Base-by-base conservation (phyloP, 169 alveolate genomes). In the Plasmodium yoelii region DNA sequence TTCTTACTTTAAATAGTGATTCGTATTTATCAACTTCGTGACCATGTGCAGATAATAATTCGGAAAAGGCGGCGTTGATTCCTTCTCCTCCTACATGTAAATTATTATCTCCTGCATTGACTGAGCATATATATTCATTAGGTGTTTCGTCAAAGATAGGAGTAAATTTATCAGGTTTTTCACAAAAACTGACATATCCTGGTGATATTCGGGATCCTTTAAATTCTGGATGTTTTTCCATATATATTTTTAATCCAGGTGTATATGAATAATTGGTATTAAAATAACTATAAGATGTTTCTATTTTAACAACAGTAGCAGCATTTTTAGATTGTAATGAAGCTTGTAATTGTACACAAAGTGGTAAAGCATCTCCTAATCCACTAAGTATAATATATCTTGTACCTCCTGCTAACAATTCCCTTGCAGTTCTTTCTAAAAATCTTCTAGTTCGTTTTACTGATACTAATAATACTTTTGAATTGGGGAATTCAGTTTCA, bases 131-230 rank as follows among this genome's bases (percentile, higher is more conserved):
- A 80, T 87, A 68, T 49, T 87, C 95, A 28, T 61, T 47, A 0
- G 95, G 93, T 13, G 84, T 77, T 22, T 70, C 80, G 19, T 90
- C 91, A 69, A 60, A 93, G 19, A 90, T 53, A 87, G 92, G 90
- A 22, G 91, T 73, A 18, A 88, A 24, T 1, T 73, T 75, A 49
- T 70, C 87, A 12, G 88, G 34, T 44, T 75, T 75, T 0, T 75
- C 88, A 53, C 87, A 88, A 72, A 91, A 92, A n/a, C 92, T 73
- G 24, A 93, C 94, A 68, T 91, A 87, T 15, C 95, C 96, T 49
- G 96, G 96, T 28, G 96, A 92, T 49, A 94, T 94, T 39, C 96
- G 47, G 7, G 96, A 94, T 24, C 96, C 96, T 87, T 93, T 94
- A 88, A 94, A 94, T 12, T 92, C 95, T 18, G 96, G 96, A 80